These are phyloP conservation scores for Xerophyta viscosa DNA, from an alignment of 106 monocot genomes.

Conservation along the genomic window DNA sequence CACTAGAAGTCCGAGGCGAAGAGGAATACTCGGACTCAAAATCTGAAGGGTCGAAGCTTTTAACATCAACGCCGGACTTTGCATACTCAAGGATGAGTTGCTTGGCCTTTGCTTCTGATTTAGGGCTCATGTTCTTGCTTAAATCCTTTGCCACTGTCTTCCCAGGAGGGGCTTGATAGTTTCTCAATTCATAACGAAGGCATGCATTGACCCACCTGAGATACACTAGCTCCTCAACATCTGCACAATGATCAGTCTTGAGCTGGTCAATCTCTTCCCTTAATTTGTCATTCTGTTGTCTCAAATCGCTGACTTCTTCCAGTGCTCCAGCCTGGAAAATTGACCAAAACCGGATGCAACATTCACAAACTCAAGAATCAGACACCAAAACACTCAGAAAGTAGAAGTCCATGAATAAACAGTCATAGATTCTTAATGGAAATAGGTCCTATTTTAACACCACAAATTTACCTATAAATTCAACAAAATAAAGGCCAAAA, in stretches of 20 bases:
- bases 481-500: too few relatives aligned
- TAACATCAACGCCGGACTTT: slow-evolving; percentile 16
- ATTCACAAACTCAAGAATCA: too few relatives aligned
- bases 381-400: too few relatives aligned
- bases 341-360: not conserved
- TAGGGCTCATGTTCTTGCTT: slow-evolving; percentile 43
- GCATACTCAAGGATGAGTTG: slow-evolving; percentile 66
- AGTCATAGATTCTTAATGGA: too few relatives aligned
- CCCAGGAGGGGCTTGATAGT: slow-evolving; percentile 31
- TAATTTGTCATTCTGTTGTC: slow-evolving; percentile 48
- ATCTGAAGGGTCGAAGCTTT: slow-evolving; percentile 4
- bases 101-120: slow-evolving; percentile 54
- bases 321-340: slow-evolving; percentile 25
- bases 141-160: slow-evolving; percentile 49
- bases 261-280: slow-evolving; percentile 49
- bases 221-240: slow-evolving; percentile 76
- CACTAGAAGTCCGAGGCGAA: slow-evolving; percentile 30
- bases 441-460: too few relatives aligned
- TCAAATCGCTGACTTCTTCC: slow-evolving; percentile 30
- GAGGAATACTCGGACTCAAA: slow-evolving; percentile 43
- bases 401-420: too few relatives aligned
- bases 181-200: slow-evolving; percentile 61
- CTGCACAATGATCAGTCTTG: slow-evolving; percentile 36
- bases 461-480: too few relatives aligned
- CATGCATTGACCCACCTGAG: slow-evolving; percentile 91